These are phyloP conservation scores for Podaxis mareebaensis DNA, from an alignment of 768 basidiomycete species.

Conservation along the genomic window DNA sequence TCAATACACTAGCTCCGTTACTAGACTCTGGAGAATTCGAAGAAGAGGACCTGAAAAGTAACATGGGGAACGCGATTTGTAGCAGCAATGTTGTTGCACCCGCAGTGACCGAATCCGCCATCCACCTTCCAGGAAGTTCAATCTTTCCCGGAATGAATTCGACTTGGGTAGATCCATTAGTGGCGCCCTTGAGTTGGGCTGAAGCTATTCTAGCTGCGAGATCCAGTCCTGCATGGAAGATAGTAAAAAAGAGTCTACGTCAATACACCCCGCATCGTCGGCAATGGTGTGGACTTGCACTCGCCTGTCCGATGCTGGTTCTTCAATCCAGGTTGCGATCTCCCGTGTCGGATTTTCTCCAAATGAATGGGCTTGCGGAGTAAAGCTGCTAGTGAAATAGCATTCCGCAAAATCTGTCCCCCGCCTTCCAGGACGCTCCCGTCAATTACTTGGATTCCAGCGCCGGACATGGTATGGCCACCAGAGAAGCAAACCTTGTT, in stretches of 20 bases:
- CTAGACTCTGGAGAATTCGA: conserved; percentile 10
- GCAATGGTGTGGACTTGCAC: conserved; percentile 9
- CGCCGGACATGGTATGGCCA: neutral
- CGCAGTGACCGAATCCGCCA: conserved; percentile 56
- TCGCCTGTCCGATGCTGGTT: conserved; percentile 73
- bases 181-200: conserved; percentile 55
- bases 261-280: too few species aligned
- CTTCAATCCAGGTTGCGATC: conserved; percentile 65
- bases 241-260: too few species aligned
- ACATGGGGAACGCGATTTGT: conserved; percentile 69
- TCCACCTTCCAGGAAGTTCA: conserved; percentile 38
- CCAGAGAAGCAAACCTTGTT: neutral
- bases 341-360: conserved; percentile 56
- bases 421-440: conserved; percentile 61
- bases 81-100: conserved; percentile 72
- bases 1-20: conserved; percentile 42
- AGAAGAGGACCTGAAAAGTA: conserved; percentile 51
- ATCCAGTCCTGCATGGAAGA: conserved; percentile 49
- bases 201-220: conserved; percentile 63
- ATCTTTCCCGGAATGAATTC: conserved; percentile 55
- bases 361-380: conserved; percentile 61
- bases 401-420: conserved; percentile 73
- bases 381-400: conserved; percentile 65
- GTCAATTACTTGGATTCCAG: conserved; percentile 30
- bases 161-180: conserved; percentile 51